Evolutionary conservation across 2,329 filamentous ascomycete genomes (phyloP).

Genomic region (Phialocephala sp.): DNA sequence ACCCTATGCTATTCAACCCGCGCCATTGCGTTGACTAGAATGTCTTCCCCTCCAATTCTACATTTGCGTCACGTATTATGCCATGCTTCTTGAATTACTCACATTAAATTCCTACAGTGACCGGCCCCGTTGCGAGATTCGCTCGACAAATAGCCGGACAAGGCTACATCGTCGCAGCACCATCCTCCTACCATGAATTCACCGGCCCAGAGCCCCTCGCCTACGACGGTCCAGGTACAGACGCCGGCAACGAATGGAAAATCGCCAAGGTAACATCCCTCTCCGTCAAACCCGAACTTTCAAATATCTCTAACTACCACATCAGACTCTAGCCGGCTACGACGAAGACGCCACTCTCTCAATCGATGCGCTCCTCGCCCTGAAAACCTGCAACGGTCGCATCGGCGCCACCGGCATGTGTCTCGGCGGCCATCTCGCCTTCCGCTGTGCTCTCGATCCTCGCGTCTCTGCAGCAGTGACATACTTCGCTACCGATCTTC

Average conservation of each 20-base stretch:
- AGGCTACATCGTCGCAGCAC: conserved; percentile 91
- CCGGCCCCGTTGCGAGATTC: conserved; percentile 87
- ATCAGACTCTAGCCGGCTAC: conserved; percentile 79
- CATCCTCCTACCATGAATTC: conserved; percentile 93
- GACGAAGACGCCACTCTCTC: conserved; percentile 76
- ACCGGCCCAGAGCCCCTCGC: conserved; percentile 81
- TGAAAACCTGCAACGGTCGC: conserved; percentile 80
- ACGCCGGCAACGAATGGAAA: conserved; percentile 87
- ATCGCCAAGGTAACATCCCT: conserved; percentile 67
- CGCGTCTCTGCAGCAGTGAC: conserved; percentile 79
- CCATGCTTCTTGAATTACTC: no score
- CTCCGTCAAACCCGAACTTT: conserved; percentile 15
- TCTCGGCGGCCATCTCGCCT: conserved; percentile 85
- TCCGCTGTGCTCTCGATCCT: conserved; percentile 73
- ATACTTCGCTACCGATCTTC: conserved; percentile 94
- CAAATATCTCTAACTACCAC: neutral
- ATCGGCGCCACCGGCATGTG: conserved; percentile 90
- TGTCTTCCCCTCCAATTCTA: no score
- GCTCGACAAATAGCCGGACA: conserved; percentile 90
- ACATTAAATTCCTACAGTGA: conserved; percentile 60
- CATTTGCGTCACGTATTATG: no score
- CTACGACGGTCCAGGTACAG: conserved; percentile 88
- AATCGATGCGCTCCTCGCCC: conserved; percentile 71
- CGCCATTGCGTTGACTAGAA: no score
- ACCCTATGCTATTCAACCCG: no score